These are phyloP conservation scores for Inga leiocalycina DNA, from an alignment of 306 rosid genomes.

Conservation along the genomic window DNA sequence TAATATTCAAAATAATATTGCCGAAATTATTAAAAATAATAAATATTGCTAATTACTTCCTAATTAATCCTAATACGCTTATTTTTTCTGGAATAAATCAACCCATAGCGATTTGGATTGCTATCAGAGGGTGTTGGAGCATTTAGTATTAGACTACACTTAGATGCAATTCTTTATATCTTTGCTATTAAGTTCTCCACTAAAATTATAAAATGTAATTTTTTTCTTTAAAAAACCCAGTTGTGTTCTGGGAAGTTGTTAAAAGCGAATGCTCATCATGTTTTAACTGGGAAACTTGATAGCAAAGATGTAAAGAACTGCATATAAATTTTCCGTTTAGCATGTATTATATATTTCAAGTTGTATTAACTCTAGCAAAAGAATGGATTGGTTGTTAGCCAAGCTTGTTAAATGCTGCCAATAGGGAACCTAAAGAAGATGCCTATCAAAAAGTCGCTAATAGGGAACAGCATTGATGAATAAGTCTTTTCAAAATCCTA, in stretches of 20 bases:
- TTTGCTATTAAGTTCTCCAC: not conserved
- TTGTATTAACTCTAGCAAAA: constrained; percentile 5
- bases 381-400: constrained; percentile 9
- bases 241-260: not conserved
- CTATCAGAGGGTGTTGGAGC: not conserved
- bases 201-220: not conserved
- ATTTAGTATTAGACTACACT: not conserved
- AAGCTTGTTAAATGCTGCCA: not conserved
- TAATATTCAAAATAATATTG: no score
- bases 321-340: not conserved
- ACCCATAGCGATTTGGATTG: no score
- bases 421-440: constrained; percentile 18
- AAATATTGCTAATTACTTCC: no score
- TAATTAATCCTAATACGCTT: no score
- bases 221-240: not conserved
- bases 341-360: constrained; percentile 6
- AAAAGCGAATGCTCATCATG: not conserved
- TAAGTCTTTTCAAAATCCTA: not conserved
- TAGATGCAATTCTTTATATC: not conserved
- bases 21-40: no score
- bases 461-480: not conserved
- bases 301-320: not conserved
- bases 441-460: constrained; percentile 20
- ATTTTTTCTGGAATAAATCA: no score
- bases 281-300: not conserved